These are phyloP conservation scores for Diaporthe batatas DNA, from an alignment of 2,329 filamentous ascomycete species.

Conservation along the genomic window DNA sequence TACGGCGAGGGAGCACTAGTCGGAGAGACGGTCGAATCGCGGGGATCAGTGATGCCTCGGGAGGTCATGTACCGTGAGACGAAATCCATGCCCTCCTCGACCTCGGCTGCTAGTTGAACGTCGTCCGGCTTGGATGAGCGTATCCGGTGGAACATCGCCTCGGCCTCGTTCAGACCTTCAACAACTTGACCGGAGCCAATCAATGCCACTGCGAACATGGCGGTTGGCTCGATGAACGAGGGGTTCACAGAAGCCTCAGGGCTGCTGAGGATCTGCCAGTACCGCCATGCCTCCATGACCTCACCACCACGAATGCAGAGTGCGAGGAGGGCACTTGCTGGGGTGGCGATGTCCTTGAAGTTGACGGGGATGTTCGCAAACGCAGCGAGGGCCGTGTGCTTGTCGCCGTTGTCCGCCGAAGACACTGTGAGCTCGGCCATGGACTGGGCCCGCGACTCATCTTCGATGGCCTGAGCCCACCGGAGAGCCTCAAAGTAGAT, in stretches of 20 bases:
- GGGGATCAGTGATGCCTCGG: constrained; percentile 67
- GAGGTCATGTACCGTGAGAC: constrained; percentile 70
- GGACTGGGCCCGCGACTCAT: constrained; percentile 69
- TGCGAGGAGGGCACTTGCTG: constrained; percentile 86
- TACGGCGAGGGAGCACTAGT: constrained; percentile 63
- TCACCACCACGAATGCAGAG: constrained; percentile 88
- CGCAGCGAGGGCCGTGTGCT: constrained; percentile 75
- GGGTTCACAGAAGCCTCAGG: constrained; percentile 71
- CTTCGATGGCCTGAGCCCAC: constrained; percentile 76
- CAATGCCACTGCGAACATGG: constrained; percentile 91
- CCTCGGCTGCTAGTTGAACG: constrained; percentile 77
- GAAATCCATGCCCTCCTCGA: constrained; percentile 87
- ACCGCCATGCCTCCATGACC: constrained; percentile 80
- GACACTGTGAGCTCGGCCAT: constrained; percentile 80
- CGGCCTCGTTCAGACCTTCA: constrained; percentile 83
- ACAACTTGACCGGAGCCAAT: constrained; percentile 87
- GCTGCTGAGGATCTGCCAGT: constrained; percentile 81
- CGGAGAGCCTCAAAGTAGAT: constrained; percentile 80
- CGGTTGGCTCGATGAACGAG: constrained; percentile 85
- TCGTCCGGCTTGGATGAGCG: constrained; percentile 70
- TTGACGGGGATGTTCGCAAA: constrained; percentile 71
- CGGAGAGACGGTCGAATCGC: constrained; percentile 64
- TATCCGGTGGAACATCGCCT: constrained; percentile 89
- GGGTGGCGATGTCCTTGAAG: constrained; percentile 63
- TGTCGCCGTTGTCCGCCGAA: constrained; percentile 84